These are phyloP conservation scores for Jaapia argillacea DNA, from an alignment of 768 basidiomycete species.

Conservation along the genomic window DNA sequence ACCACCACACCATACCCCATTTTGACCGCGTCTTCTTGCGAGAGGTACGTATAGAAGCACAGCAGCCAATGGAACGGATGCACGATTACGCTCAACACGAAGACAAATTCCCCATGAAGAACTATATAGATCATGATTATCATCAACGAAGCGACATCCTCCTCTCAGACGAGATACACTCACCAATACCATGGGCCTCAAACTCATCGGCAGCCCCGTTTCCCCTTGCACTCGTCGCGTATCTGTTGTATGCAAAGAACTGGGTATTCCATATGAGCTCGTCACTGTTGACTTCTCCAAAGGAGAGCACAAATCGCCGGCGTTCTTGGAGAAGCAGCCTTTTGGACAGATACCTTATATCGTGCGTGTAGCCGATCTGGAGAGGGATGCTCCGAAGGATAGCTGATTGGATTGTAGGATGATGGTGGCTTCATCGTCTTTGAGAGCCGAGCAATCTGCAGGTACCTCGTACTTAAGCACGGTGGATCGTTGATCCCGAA, in stretches of 20 bases:
- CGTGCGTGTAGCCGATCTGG: constrained; percentile 16
- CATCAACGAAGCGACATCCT: too few relatives aligned
- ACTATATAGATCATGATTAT: too few relatives aligned
- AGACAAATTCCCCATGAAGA: too few relatives aligned
- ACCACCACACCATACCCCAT: too few relatives aligned
- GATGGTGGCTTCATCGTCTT: constrained; percentile 57
- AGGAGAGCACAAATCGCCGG: constrained; percentile 35
- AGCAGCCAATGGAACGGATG: too few relatives aligned
- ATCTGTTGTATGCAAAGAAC: constrained; percentile 41
- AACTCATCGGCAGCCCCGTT: constrained; percentile 19
- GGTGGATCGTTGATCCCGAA: constrained; percentile 32
- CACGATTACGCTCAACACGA: too few relatives aligned
- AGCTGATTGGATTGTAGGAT: constrained; percentile 13
- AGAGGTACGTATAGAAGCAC: too few relatives aligned
- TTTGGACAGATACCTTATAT: constrained; percentile 57
- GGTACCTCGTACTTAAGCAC: constrained; percentile 50
- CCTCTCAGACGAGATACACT: too few relatives aligned
- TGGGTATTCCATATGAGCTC: constrained; percentile 45
- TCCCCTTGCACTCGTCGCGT: constrained; percentile 46
- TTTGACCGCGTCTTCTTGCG: too few relatives aligned
- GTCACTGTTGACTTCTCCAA: constrained; percentile 30
- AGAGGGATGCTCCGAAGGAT: neutral
- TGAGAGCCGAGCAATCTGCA: constrained; percentile 51
- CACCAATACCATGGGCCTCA: constrained; percentile 24
- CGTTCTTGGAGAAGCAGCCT: constrained; percentile 41